Evolutionary conservation across 495 filamentous ascomycete species (phyloP).

Genomic region (Achaetomiella virescens): DNA sequence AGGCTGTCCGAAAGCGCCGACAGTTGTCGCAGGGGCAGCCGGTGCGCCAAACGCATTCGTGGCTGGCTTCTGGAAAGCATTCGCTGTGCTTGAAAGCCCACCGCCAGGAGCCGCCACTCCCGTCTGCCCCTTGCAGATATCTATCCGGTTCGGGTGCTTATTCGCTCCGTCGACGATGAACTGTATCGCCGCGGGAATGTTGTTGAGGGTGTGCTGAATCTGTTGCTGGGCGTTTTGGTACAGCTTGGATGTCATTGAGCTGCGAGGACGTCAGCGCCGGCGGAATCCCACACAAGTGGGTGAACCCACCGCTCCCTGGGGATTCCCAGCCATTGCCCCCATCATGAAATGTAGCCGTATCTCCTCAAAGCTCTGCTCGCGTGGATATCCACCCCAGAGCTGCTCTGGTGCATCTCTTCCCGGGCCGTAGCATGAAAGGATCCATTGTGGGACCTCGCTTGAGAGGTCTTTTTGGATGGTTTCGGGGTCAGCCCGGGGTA

Average conservation of each 20-base stretch:
- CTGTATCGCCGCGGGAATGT: constrained; percentile 64
- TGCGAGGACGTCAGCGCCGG: constrained; percentile 19
- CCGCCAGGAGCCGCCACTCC: constrained; percentile 16
- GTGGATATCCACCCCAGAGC: constrained; percentile 68
- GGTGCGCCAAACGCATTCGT: constrained; percentile 32
- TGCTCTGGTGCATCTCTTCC: constrained; percentile 65
- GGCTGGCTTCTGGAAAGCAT: constrained; percentile 13
- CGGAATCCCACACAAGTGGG: background rate
- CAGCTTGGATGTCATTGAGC: constrained; percentile 56
- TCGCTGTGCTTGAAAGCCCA: constrained; percentile 9
- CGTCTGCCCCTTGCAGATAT: constrained; percentile 49
- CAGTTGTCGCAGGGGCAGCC: constrained; percentile 13
- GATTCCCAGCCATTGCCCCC: constrained; percentile 51
- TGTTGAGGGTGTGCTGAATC: constrained; percentile 57
- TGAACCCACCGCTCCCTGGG: constrained; percentile 52
- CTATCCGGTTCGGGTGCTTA: constrained; percentile 73
- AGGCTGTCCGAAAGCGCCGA: constrained; percentile 40
- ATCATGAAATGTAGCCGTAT: constrained; percentile 63
- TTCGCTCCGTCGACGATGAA: constrained; percentile 63
- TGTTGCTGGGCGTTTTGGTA: constrained; percentile 58
- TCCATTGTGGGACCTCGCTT: constrained; percentile 66
- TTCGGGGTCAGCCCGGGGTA: constrained; percentile 43
- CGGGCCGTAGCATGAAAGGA: constrained; percentile 78
- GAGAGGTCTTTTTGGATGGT: constrained; percentile 60
- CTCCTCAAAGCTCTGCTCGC: constrained; percentile 83